Conservation (phyloP, 1,139 yeast species). For the Diutina siamensis region DNA sequence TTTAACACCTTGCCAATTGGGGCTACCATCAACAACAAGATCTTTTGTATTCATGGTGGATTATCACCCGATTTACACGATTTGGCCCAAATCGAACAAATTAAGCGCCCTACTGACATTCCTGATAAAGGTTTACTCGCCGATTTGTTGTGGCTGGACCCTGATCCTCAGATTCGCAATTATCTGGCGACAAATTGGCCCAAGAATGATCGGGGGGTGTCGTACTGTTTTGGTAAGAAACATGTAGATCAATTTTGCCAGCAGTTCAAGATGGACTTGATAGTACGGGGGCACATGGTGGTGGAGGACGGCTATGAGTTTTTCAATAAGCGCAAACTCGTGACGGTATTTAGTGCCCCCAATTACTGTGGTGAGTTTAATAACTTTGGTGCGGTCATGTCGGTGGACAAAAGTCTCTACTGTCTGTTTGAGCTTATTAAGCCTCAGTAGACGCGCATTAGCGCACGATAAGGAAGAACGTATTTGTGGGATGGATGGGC, state of each 20-base stretch:
- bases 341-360: slow-evolving; percentile 80
- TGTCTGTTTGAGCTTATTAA: slow-evolving; percentile 78
- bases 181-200: slow-evolving; percentile 50
- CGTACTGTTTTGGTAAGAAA: slow-evolving; percentile 66
- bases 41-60: slow-evolving; percentile 87
- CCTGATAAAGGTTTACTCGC: slow-evolving; percentile 77
- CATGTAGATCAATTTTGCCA: slow-evolving; percentile 64
- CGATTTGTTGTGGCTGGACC: slow-evolving; percentile 84
- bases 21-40: slow-evolving; percentile 74
- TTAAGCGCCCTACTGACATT: slow-evolving; percentile 76
- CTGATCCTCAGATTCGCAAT: slow-evolving; percentile 45
- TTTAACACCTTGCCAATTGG: slow-evolving; percentile 82
- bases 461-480: slow-evolving; percentile 33
- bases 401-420: slow-evolving; percentile 62
- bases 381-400: slow-evolving; percentile 87
- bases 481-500: slow-evolving; percentile 2
- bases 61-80: slow-evolving; percentile 63
- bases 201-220: slow-evolving; percentile 78
- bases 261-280: slow-evolving; percentile 63
- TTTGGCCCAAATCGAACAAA: slow-evolving; percentile 55
- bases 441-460: slow-evolving; percentile 52
- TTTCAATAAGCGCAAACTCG: slow-evolving; percentile 64
- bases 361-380: slow-evolving; percentile 87
- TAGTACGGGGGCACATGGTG: slow-evolving; percentile 87
- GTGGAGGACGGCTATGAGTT: slow-evolving; percentile 91